These are phyloP conservation scores for Pseudonitzschia multistriata DNA, from an alignment of 108 stramenopile species.

Conservation along the genomic window DNA sequence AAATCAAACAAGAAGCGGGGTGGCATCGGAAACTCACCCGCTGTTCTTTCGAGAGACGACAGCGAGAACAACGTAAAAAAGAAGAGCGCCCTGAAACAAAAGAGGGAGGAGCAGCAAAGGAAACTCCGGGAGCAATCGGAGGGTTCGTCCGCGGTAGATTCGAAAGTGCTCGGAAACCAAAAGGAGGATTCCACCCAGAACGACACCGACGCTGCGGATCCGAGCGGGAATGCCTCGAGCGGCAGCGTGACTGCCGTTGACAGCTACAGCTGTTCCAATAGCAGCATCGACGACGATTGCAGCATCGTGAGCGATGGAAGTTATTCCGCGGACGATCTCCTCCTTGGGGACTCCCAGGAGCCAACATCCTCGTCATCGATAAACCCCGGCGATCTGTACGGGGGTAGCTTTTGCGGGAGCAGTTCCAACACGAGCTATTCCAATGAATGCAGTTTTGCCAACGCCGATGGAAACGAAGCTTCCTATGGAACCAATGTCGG, in stretches of 20 bases:
- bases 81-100: background rate
- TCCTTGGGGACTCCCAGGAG: background rate
- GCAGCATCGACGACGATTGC: background rate
- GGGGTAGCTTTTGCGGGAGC: background rate
- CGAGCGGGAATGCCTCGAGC: background rate
- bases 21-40: background rate
- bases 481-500: background rate
- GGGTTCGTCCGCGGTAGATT: background rate
- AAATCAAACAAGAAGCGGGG: background rate
- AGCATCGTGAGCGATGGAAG: conserved; percentile 2
- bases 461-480: background rate
- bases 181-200: background rate
- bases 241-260: background rate
- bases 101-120: conserved; percentile 2
- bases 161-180: background rate
- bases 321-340: background rate
- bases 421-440: background rate
- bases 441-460: background rate
- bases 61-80: background rate
- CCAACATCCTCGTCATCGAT: background rate
- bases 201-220: background rate
- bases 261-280: background rate
- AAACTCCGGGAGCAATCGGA: too few relatives aligned
- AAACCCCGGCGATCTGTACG: background rate
- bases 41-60: background rate